A percentile compares a stretch with the other conserved stretches of the same genome.
Conservation (phyloP, 139 green algal species). For the Nannochloris sp. region DNA sequence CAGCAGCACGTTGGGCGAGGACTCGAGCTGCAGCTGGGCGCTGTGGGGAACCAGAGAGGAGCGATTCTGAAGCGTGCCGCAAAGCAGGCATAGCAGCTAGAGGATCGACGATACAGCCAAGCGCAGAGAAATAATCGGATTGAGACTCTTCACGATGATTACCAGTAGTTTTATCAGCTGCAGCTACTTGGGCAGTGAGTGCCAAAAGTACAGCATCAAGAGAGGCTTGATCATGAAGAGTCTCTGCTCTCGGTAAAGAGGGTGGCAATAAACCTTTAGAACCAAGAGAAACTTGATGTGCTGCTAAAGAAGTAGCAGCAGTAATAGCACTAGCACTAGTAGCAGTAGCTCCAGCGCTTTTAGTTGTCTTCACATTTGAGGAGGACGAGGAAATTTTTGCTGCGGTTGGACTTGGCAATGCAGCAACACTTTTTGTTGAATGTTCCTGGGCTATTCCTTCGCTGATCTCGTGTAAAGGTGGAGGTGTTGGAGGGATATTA, state of each 20-base stretch:
- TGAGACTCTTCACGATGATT: too few relatives aligned
- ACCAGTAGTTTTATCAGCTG: too few relatives aligned
- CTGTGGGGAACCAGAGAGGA: conserved; percentile 7
- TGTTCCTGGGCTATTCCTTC: background rate
- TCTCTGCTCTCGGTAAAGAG: too few relatives aligned
- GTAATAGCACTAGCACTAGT: background rate
- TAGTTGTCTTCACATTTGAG: background rate
- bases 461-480: background rate
- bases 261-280: too few relatives aligned
- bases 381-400: background rate
- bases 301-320: background rate
- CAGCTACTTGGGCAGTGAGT: too few relatives aligned
- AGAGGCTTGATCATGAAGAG: too few relatives aligned
- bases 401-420: background rate
- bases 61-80: background rate
- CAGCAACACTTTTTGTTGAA: conserved; percentile 1
- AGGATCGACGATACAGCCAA: background rate
- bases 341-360: background rate
- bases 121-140: background rate
- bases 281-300: too few relatives aligned
- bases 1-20: conserved; percentile 1
- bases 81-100: background rate
- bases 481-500: background rate
- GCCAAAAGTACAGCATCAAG: too few relatives aligned
- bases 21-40: too few relatives aligned